Base-by-base conservation (phyloP, 139 green algal genomes). In the Chlamydomonas eustigma region DNA sequence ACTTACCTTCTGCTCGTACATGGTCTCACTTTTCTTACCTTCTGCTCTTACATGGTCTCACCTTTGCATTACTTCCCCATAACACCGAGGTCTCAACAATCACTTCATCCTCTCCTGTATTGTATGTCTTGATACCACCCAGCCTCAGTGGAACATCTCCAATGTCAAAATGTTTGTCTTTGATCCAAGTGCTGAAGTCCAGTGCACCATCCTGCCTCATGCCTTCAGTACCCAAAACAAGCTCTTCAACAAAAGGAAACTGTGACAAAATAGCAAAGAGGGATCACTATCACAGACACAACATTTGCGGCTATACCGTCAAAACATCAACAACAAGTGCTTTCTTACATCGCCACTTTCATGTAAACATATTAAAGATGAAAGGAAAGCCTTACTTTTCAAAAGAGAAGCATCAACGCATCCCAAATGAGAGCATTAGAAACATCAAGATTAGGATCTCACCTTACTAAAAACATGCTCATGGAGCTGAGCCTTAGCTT, bases 61-160 rank as follows among this genome's bases (percentile, higher is more conserved):
- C 73, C 44, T 76, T 76, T 50, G n/a, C 63, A 70, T 91, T 84
- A 64, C 80, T 86, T 24, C 89, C 89, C 88, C 88, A 94, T 18
- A 88, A 39, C 0, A 91, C 51, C 0, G 89, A 83, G 37, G 75
- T 77, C 74, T 94, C 89, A 12, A 94, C 71, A 66, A 91, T 89
- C 22, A 90, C 86, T 69, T 88, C 84, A 64, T 94, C 86, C 18
- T 91, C 86, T 4, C 65, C 72, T 1, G 89, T 90, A 6, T 84
- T 34, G 74, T 91, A 58, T 18, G 44, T 58, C 44, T 58, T 58
- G 44, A 58, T 58, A 18, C 44, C 44, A 18, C 44, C 44, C 44
- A 58, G 12, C 44, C 44, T 58, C 44, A 58, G 44, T 18, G 44
- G 44, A 12, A 58, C 44, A 58, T 58, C 44, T 18, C 44, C 44